A percentile compares a stretch with the other conserved stretches of the same genome.
phyloP scores from a whole-genome alignment of 2,329 filamentous ascomycete species.

The Fusarium paranaense region DNA sequence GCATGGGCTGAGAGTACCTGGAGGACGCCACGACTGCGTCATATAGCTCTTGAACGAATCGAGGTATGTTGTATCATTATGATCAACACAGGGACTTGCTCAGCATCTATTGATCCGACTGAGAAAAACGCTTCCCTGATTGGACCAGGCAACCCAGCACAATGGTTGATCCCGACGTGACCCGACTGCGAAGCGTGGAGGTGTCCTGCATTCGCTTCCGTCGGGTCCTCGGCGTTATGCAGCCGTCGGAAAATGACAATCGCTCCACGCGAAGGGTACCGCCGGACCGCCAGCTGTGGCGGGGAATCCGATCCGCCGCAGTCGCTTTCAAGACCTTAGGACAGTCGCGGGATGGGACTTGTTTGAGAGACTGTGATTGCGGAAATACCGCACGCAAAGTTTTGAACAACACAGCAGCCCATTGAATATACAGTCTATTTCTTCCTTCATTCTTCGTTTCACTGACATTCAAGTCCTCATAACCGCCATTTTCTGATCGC shows the following conservation, averaged over 20 bases:
- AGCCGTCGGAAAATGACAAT: constrained; percentile 3
- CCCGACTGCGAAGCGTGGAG: background rate
- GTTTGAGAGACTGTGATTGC: background rate
- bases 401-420: background rate
- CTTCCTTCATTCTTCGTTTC: background rate
- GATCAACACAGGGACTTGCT: background rate
- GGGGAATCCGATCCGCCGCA: background rate
- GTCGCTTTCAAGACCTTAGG: background rate
- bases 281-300: background rate
- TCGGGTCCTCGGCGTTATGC: background rate
- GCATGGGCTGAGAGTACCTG: background rate
- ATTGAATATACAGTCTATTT: background rate
- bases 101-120: too few species aligned
- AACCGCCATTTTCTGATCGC: background rate
- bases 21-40: background rate
- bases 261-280: background rate
- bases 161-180: background rate
- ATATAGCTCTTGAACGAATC: background rate
- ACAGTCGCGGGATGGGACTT: background rate
- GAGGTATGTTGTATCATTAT: background rate
- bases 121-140: background rate
- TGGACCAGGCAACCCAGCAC: background rate
- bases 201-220: background rate
- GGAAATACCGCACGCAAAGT: background rate
- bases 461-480: background rate